These are phyloP conservation scores for Ustilago loliicola DNA, from an alignment of 1,284 basidiomycete species.

Conservation along the genomic window DNA sequence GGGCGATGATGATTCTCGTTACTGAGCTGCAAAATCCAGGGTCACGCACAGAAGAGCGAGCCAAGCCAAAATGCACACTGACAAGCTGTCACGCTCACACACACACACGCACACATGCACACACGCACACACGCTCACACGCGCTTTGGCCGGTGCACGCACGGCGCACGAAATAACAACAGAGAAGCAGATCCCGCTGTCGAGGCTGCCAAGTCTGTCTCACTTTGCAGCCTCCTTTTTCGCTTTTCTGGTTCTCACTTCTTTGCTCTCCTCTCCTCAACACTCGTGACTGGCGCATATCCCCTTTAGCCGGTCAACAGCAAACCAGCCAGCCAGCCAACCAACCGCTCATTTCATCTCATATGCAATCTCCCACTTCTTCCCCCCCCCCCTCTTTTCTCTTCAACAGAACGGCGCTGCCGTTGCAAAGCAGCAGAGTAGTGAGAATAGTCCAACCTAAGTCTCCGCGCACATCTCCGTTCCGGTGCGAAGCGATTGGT, in stretches of 20 bases:
- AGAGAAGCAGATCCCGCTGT: conserved; percentile 9
- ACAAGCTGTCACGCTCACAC: background rate
- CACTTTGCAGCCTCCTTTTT: conserved; percentile 3
- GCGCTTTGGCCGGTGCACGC: conserved; percentile 16
- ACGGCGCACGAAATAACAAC: background rate
- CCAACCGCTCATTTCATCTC: background rate
- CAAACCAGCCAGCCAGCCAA: background rate
- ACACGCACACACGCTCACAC: conserved; percentile 4
- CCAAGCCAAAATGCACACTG: too few species aligned
- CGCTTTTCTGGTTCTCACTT: background rate
- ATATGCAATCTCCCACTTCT: background rate
- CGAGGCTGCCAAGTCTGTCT: conserved; percentile 10
- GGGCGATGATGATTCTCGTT: background rate
- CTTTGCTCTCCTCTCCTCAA: too few species aligned
- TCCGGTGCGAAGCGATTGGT: too few species aligned
- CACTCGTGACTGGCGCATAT: too few species aligned
- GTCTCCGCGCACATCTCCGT: conserved; percentile 5
- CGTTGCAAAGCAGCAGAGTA: background rate
- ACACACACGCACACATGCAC: too few species aligned
- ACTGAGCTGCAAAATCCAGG: background rate
- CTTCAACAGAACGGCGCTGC: background rate
- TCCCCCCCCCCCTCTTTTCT: background rate
- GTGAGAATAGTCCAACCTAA: background rate
- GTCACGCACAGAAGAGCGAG: background rate
- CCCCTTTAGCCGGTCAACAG: background rate